Evolutionary conservation across 768 basidiomycete species (phyloP).

Genomic region (Psilocybe cubensis): DNA sequence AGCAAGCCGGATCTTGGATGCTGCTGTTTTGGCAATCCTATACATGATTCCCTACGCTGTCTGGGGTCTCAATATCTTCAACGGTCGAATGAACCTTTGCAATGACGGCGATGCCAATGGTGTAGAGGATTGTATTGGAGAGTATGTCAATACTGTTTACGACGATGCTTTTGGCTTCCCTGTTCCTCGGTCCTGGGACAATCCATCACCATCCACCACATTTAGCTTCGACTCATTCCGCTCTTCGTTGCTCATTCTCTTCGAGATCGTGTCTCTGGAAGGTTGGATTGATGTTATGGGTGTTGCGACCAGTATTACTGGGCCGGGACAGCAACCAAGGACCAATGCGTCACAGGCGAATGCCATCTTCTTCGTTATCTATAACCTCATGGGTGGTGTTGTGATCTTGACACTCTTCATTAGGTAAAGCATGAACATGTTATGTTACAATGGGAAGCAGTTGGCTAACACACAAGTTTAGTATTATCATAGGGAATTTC

Average conservation of each 20-base stretch:
- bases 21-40: conserved; percentile 85
- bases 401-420: conserved; percentile 91
- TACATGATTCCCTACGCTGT: conserved; percentile 93
- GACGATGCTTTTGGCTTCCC: conserved; percentile 68
- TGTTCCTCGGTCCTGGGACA: conserved; percentile 87
- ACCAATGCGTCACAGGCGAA: conserved; percentile 78
- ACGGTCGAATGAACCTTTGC: conserved; percentile 82
- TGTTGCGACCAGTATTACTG: conserved; percentile 78
- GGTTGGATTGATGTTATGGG: conserved; percentile 97
- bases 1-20: conserved; percentile 82
- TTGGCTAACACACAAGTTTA: conserved; percentile 30
- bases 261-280: conserved; percentile 95
- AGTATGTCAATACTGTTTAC: conserved; percentile 69
- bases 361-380: conserved; percentile 89
- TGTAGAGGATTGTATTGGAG: conserved; percentile 69
- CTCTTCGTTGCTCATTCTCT: conserved; percentile 84
- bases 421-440: conserved; percentile 57
- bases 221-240: conserved; percentile 93
- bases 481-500: conserved; percentile 96
- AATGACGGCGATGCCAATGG: conserved; percentile 68
- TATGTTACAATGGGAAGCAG: conserved; percentile 11
- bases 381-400: conserved; percentile 89
- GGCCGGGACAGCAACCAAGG: conserved; percentile 67
- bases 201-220: conserved; percentile 78
- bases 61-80: conserved; percentile 94